These are phyloP conservation scores for Escallonia rubra DNA, from an alignment of 129 eudicot species.

Conservation along the genomic window DNA sequence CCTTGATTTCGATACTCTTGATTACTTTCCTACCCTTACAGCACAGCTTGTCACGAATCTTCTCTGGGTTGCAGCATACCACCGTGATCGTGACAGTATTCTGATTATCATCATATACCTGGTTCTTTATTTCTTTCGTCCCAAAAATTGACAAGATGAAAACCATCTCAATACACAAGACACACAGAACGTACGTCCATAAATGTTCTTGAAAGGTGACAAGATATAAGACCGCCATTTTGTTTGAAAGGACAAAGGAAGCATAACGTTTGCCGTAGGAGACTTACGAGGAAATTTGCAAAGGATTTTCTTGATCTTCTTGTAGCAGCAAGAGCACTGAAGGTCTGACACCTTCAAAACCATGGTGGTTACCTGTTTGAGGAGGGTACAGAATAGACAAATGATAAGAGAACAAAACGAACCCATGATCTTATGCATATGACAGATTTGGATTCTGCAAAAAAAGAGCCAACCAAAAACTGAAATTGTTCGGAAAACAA, in stretches of 20 bases:
- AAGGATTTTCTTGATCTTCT: constrained; percentile 7
- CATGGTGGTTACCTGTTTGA: neutral
- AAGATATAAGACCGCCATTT: too few relatives aligned
- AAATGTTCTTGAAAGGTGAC: too few relatives aligned
- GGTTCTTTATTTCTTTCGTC: constrained; percentile 47
- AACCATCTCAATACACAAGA: too few relatives aligned
- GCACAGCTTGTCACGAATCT: constrained; percentile 51
- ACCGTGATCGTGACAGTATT: constrained; percentile 48
- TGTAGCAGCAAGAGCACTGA: constrained; percentile 8
- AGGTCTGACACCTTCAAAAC: constrained; percentile 8
- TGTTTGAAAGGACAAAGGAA: too few relatives aligned
- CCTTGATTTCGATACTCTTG: constrained; percentile 42
- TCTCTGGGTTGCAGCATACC: constrained; percentile 61
- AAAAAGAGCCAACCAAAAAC: too few relatives aligned
- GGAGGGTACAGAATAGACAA: neutral
- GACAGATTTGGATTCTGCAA: too few relatives aligned
- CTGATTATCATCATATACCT: constrained; percentile 42
- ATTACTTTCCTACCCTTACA: constrained; percentile 42
- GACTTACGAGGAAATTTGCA: constrained; percentile 3
- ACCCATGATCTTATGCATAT: too few relatives aligned
- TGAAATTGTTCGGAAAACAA: too few relatives aligned
- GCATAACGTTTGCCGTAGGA: too few relatives aligned
- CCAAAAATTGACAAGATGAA: constrained; percentile 1
- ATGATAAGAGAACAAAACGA: too few relatives aligned
- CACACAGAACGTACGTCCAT: too few relatives aligned